phyloP scores from a whole-genome alignment of 1,139 yeast species.

The Taphrina confusa region DNA sequence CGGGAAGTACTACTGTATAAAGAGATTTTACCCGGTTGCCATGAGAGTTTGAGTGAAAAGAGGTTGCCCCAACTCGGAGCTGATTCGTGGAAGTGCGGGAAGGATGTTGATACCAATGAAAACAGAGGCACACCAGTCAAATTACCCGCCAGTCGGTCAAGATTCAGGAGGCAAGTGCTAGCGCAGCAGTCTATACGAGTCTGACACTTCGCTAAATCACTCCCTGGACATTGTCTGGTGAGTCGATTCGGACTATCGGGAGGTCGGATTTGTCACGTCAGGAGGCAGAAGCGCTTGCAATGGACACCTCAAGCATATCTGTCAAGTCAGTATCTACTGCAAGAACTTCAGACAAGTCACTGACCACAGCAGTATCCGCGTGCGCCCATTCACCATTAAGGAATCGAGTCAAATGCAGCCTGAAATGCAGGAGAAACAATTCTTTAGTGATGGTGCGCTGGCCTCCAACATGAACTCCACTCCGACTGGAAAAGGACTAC shows the following conservation, averaged over 20 bases:
- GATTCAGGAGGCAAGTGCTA: too few relatives aligned
- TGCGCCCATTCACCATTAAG: constrained; percentile 72
- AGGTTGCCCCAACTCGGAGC: too few relatives aligned
- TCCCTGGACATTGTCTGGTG: too few relatives aligned
- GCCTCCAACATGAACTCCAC: constrained; percentile 41
- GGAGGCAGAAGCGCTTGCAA: constrained; percentile 6
- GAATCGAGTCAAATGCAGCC: constrained; percentile 54
- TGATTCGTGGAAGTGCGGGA: neutral
- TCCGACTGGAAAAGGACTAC: constrained; percentile 57
- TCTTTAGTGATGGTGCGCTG: constrained; percentile 63
- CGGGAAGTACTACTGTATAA: too few relatives aligned
- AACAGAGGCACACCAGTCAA: constrained; percentile 6
- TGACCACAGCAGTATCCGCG: constrained; percentile 49
- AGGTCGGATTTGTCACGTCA: too few relatives aligned
- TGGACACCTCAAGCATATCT: constrained; percentile 32
- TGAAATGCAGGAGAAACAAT: constrained; percentile 47
- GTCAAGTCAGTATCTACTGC: constrained; percentile 15
- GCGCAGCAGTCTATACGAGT: too few relatives aligned
- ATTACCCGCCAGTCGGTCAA: too few relatives aligned
- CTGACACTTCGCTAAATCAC: too few relatives aligned
- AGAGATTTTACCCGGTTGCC: too few relatives aligned
- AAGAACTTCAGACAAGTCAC: neutral
- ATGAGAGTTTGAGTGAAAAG: too few relatives aligned
- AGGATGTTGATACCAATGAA: constrained; percentile 12
- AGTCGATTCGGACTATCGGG: too few relatives aligned